Evolutionary conservation across 352 stramenopile genomes (phyloP).

Genomic region (Blastocystis sp.): DNA sequence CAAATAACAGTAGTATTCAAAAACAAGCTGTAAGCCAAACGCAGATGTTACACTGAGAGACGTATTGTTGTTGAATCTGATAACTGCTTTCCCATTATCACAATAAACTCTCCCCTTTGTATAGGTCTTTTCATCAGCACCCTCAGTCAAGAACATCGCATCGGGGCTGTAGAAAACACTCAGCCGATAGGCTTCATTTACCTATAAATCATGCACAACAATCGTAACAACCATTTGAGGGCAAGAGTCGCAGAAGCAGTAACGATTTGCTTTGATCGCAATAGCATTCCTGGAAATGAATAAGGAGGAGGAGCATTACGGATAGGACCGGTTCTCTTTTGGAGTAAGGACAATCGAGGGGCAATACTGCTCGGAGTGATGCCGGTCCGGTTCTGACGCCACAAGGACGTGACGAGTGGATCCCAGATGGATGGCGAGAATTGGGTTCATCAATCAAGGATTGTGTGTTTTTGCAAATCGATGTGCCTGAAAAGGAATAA

Average conservation of each 20-base stretch:
- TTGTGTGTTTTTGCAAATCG: too few relatives aligned
- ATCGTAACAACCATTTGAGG: neutral
- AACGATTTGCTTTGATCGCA: neutral
- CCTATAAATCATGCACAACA: neutral
- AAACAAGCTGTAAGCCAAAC: neutral
- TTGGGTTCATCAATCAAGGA: conserved; percentile 17
- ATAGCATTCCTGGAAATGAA: conserved; percentile 41
- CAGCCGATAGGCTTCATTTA: neutral
- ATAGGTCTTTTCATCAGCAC: neutral
- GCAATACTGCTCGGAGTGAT: neutral
- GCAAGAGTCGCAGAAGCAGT: neutral
- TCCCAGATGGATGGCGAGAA: conserved; percentile 41
- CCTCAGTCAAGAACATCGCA: neutral
- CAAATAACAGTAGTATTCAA: neutral
- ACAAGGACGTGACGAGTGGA: neutral
- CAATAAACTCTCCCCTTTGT: neutral
- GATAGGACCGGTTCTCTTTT: neutral
- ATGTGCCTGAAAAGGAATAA: too few relatives aligned
- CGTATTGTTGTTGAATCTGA: neutral
- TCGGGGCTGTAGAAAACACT: neutral
- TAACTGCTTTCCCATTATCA: neutral
- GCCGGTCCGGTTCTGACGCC: neutral
- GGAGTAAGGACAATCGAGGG: conserved; percentile 6
- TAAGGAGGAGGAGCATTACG: neutral
- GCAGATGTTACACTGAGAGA: neutral